Percentiles rank a stretch among this genome's conserved stretches.
These are phyloP conservation scores for Obelidium mucronatum DNA, from an alignment of 192 early-diverging fungal genomes.

Conservation along the genomic window DNA sequence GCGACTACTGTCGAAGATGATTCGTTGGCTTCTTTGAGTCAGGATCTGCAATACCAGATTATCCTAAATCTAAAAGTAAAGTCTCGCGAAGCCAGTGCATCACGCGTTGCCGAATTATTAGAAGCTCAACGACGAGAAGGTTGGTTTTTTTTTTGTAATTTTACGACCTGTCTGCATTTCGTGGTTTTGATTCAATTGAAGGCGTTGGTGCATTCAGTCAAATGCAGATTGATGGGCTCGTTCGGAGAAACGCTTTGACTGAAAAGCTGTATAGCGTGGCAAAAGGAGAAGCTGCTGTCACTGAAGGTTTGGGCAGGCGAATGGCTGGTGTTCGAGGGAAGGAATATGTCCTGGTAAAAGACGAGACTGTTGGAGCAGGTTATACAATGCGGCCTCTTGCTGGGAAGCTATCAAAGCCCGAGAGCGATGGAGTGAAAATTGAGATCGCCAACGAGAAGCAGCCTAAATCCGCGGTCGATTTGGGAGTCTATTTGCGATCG, in stretches of 20 bases:
- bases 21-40: slow-evolving; percentile 1
- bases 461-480: too few species aligned
- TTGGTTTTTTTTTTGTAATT: slow-evolving; percentile 41
- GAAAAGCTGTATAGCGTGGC: slow-evolving; percentile 67
- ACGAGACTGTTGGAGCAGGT: slow-evolving; percentile 74
- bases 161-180: background rate
- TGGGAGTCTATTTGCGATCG: too few species aligned
- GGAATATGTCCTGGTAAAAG: slow-evolving; percentile 87
- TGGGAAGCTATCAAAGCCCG: too few species aligned
- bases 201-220: slow-evolving; percentile 71
- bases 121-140: slow-evolving; percentile 35
- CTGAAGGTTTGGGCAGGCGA: slow-evolving; percentile 51
- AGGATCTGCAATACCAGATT: slow-evolving; percentile 91
- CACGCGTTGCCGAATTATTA: slow-evolving; percentile 64
- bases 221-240: slow-evolving; percentile 85
- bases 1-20: slow-evolving; percentile 7
- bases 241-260: slow-evolving; percentile 85
- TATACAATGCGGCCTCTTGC: too few species aligned
- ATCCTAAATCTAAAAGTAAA: slow-evolving; percentile 85
- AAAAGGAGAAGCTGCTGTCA: slow-evolving; percentile 28
- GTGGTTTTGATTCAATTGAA: background rate
- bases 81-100: slow-evolving; percentile 74
- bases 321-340: slow-evolving; percentile 83
- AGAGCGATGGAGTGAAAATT: too few species aligned
- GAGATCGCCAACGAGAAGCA: too few species aligned